These are phyloP conservation scores for Petasospora rhodanensis DNA, from an alignment of 1,139 yeast species.

Conservation along the genomic window DNA sequence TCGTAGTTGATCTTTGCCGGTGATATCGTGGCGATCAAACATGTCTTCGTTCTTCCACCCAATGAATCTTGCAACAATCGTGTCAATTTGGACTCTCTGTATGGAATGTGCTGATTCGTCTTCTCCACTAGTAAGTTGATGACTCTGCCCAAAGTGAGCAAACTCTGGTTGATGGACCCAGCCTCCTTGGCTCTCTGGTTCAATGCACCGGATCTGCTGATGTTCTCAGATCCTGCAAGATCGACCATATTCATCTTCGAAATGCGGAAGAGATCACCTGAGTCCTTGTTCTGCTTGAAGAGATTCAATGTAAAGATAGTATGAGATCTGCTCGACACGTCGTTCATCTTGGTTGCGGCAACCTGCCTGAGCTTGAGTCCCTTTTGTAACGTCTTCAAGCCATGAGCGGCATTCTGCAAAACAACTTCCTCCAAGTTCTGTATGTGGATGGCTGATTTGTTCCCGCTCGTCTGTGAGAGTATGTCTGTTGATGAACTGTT, in stretches of 20 bases:
- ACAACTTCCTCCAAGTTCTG: conserved; percentile 56
- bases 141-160: conserved; percentile 60
- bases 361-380: conserved; percentile 59
- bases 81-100: conserved; percentile 62
- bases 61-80: conserved; percentile 60
- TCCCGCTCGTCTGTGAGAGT: conserved; percentile 1
- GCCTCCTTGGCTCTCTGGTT: conserved; percentile 64
- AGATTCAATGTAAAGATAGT: conserved; percentile 63
- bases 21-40: conserved; percentile 61
- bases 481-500: conserved; percentile 14
- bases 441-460: conserved; percentile 34
- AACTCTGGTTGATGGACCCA: conserved; percentile 62
- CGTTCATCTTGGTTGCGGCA: conserved; percentile 68
- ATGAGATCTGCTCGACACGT: conserved; percentile 67
- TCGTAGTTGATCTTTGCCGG: conserved; percentile 60
- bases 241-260: conserved; percentile 76
- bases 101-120: conserved; percentile 53
- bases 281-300: conserved; percentile 38
- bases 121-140: conserved; percentile 48
- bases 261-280: conserved; percentile 40
- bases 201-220: conserved; percentile 53
- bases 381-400: conserved; percentile 45
- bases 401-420: conserved; percentile 49
- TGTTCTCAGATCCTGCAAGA: conserved; percentile 75
- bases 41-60: conserved; percentile 65